Base-by-base conservation (phyloP, 129 eudicot species). In the Flaveria robusta region DNA sequence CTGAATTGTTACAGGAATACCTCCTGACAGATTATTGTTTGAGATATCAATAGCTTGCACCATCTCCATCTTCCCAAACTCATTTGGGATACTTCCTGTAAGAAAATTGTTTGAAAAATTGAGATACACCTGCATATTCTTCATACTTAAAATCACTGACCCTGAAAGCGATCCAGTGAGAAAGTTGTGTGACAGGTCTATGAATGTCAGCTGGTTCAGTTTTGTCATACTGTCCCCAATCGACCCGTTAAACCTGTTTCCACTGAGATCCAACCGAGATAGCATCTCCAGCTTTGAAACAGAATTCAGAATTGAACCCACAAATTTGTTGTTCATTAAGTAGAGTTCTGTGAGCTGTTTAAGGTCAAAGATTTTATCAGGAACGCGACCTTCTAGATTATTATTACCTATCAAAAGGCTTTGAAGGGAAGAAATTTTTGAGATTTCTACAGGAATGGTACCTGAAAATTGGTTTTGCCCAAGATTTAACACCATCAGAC, bases 11-110 rank as follows among this genome's bases (percentile, higher is more conserved):
- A 12, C 19, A 6, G 97, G 93, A 52, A 94, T 81, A 23, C 78
- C 72, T 27, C 96, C 96, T 13, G 93, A 84, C 0, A 94, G 55
- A 74, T 91, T 85, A 72, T 94, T 91, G 77, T 87, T 86, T 9
- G 99, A 91, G 51, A 94, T 26, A 71, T 94, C 96, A 11, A 94
- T 91, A 45, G 45, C 85, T 70, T 94, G 88, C 12, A 89, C 90
- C 97, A 91, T 91, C 73, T 89, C 87, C 37, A 91, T 68, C 77
- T 62, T 67, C 45, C 94, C 90, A 16, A 94, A 62, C 52, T 89
- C 97, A 7, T 82, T 76, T 14, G 97, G 99, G 41, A 94, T 75
- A 15, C 60, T 41, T 64, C 90, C 97, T 18, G 81, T 47, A 11
- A 94, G 73, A 69, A 43, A 58, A 41, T 94, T 94, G 81, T 82